Evolutionary conservation across 2,329 filamentous ascomycete genomes (phyloP).

Genomic region (Aphanocladium album): DNA sequence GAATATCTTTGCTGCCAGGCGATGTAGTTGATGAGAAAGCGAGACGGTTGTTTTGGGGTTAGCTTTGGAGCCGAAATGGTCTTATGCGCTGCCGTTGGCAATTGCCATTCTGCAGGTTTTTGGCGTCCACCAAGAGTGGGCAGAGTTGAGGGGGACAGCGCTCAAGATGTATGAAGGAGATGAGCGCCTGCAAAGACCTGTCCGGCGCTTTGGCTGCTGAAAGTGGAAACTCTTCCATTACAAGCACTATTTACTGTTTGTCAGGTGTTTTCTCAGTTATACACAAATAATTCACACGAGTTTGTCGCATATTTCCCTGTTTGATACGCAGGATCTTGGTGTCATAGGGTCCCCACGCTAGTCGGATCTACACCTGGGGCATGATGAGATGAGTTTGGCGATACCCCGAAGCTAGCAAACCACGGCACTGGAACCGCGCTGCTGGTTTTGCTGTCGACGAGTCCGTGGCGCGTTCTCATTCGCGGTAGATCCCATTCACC

Average conservation of each 20-base stretch:
- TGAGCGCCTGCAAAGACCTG: conserved; percentile 6
- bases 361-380: neutral
- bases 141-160: conserved; percentile 12
- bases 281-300: too few relatives aligned
- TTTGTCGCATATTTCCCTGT: neutral
- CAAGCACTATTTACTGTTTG: too few relatives aligned
- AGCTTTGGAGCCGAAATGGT: conserved; percentile 17
- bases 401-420: neutral
- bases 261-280: too few relatives aligned
- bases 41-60: conserved; percentile 21
- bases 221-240: too few relatives aligned
- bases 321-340: neutral
- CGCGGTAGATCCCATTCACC: neutral
- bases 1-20: neutral
- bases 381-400: neutral
- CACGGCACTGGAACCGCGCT: neutral
- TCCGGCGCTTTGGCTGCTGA: neutral
- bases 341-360: neutral
- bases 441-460: neutral
- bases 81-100: conserved; percentile 17
- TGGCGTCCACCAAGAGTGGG: conserved; percentile 13
- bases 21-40: conserved; percentile 16
- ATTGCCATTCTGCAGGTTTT: conserved; percentile 18
- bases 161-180: conserved; percentile 13
- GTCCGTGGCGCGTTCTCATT: neutral